These are phyloP conservation scores for Nakazawaea pomicola DNA, from an alignment of 805 yeast species.

Conservation along the genomic window DNA sequence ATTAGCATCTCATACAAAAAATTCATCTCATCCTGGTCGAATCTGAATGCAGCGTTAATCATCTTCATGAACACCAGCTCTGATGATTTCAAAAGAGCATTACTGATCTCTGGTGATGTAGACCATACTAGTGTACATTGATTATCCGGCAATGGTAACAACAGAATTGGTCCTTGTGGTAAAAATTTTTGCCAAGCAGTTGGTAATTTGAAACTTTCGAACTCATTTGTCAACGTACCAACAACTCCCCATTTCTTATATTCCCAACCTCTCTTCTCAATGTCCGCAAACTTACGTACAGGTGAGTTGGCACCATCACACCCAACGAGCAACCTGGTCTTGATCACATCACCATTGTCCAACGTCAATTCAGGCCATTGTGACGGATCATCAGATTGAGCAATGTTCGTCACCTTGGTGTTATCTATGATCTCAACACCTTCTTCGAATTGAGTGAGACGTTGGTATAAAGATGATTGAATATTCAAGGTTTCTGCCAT, in stretches of 20 bases:
- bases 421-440: conserved; percentile 52
- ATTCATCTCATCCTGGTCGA: conserved; percentile 70
- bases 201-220: conserved; percentile 55
- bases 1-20: conserved; percentile 47
- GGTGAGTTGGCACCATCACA: conserved; percentile 97
- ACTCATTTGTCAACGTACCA: conserved; percentile 74
- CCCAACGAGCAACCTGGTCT: conserved; percentile 79
- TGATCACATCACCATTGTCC: conserved; percentile 56
- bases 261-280: conserved; percentile 88
- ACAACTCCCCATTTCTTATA: conserved; percentile 90
- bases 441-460: conserved; percentile 43
- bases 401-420: conserved; percentile 23
- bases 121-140: conserved; percentile 95
- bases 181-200: conserved; percentile 94
- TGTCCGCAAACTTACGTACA: conserved; percentile 74
- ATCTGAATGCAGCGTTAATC: conserved; percentile 82
- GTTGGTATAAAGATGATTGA: conserved; percentile 63
- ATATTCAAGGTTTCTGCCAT: conserved; percentile 89
- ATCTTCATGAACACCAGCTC: conserved; percentile 61
- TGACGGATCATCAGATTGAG: too few relatives aligned
- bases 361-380: conserved; percentile 78
- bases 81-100: conserved; percentile 51
- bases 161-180: conserved; percentile 88
- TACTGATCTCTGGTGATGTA: conserved; percentile 69
- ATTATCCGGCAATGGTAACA: conserved; percentile 81